These are phyloP conservation scores for Lophiostoma macrostomum DNA, from an alignment of 495 filamentous ascomycete genomes.

Conservation along the genomic window DNA sequence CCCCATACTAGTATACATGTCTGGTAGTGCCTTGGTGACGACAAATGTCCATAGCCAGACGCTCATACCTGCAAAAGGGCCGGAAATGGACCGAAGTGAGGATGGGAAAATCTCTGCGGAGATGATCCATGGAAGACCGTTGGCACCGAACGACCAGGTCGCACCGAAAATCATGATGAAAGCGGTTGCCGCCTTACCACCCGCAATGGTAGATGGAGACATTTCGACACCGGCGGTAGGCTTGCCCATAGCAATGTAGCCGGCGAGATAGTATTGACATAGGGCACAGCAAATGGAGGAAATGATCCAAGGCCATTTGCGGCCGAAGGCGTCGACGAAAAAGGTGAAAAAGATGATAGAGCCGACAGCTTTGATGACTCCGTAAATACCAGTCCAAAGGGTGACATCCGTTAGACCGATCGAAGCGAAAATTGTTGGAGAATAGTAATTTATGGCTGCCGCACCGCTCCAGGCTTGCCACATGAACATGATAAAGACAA, in stretches of 20 bases:
- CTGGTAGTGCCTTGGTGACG: conserved; percentile 36
- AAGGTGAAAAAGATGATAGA: conserved; percentile 39
- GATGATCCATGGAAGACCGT: conserved; percentile 36
- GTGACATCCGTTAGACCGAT: conserved; percentile 39
- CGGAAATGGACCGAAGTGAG: conserved; percentile 32
- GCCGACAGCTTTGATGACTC: conserved; percentile 35
- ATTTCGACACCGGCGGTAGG: conserved; percentile 7
- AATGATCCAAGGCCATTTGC: conserved; percentile 39
- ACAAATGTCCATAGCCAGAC: conserved; percentile 37
- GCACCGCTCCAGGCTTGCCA: conserved; percentile 38
- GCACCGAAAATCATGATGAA: conserved; percentile 44
- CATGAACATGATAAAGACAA: conserved; percentile 43
- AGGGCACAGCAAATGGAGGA: conserved; percentile 36
- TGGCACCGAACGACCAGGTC: conserved; percentile 29
- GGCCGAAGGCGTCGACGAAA: conserved; percentile 37
- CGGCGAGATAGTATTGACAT: conserved; percentile 36
- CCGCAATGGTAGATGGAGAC: conserved; percentile 35
- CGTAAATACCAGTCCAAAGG: conserved; percentile 41
- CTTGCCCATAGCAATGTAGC: conserved; percentile 36
- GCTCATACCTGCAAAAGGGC: conserved; percentile 33
- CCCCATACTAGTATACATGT: conserved; percentile 35
- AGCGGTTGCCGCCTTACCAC: conserved; percentile 38
- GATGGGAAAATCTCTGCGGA: conserved; percentile 34
- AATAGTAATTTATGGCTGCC: conserved; percentile 42
- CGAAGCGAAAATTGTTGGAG: conserved; percentile 38